phyloP scores from a whole-genome alignment of 306 rosid genomes.

The Prunus dulcis region DNA sequence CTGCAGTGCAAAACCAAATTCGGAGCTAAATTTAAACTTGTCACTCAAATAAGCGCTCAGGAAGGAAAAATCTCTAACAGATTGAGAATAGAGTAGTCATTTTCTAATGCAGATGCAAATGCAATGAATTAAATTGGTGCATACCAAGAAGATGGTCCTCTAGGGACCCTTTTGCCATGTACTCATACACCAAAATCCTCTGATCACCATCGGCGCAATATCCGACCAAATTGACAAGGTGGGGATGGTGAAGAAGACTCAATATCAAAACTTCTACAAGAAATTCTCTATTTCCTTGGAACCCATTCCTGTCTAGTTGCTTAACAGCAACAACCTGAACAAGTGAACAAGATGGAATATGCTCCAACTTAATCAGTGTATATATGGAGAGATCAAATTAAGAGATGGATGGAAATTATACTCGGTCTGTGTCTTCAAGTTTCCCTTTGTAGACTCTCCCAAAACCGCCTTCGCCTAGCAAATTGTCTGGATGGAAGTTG shows the following conservation, averaged over 20 bases:
- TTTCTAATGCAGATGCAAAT: not conserved
- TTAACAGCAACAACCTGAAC: conserved; percentile 81
- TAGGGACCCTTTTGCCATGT: conserved; percentile 78
- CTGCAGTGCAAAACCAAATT: too few species aligned
- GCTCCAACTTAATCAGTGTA: not conserved
- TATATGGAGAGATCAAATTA: not conserved
- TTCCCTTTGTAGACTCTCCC: conserved; percentile 82
- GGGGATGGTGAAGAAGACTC: conserved; percentile 75
- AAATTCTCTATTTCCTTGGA: conserved; percentile 90
- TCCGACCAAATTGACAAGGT: conserved; percentile 85
- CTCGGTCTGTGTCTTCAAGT: conserved; percentile 50
- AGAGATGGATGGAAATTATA: conserved; percentile 24
- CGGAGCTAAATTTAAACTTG: too few species aligned
- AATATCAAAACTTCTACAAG: conserved; percentile 90
- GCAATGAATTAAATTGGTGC: not conserved
- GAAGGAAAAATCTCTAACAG: not conserved
- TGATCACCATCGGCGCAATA: conserved; percentile 85
- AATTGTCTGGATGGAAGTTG: conserved; percentile 52
- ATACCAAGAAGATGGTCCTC: conserved; percentile 94
- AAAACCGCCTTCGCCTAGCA: conserved; percentile 95
- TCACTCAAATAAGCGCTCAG: not conserved
- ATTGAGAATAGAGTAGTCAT: not conserved
- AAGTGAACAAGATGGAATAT: conserved; percentile 11
- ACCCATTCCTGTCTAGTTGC: conserved; percentile 89
- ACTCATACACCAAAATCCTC: conserved; percentile 81